Conservation (phyloP, 2,329 filamentous ascomycete species). For the Calonectria naviculata region DNA sequence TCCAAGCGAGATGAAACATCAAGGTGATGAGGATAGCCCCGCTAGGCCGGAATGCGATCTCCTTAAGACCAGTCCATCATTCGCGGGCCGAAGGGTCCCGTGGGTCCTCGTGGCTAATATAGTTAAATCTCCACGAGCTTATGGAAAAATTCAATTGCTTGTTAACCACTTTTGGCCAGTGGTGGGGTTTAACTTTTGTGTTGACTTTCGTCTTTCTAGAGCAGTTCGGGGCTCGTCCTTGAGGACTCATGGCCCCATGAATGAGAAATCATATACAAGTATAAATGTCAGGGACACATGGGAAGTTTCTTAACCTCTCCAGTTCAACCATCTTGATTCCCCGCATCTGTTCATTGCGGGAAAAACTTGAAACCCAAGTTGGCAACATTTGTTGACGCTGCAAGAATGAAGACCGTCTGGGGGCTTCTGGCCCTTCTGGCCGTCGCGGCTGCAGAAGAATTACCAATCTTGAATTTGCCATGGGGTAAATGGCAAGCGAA, state of each 20-base stretch:
- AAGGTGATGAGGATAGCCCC: not conserved
- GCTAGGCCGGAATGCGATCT: not conserved
- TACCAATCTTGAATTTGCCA: not conserved
- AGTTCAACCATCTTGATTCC: not conserved
- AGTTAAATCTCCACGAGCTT: not conserved
- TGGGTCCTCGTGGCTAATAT: not conserved
- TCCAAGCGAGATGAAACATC: too few relatives aligned
- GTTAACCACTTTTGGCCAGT: too few relatives aligned
- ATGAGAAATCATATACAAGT: too few relatives aligned
- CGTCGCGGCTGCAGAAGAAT: not conserved
- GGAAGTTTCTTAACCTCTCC: too few relatives aligned
- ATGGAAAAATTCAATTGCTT: too few relatives aligned
- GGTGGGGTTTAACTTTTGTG: not conserved
- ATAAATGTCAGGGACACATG: too few relatives aligned
- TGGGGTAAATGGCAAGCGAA: constrained; percentile 10
- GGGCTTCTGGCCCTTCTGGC: not conserved
- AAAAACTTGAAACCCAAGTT: not conserved
- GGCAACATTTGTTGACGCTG: too few relatives aligned
- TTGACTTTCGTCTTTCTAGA: too few relatives aligned
- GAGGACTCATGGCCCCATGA: too few relatives aligned
- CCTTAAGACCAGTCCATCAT: not conserved
- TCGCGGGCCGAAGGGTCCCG: not conserved
- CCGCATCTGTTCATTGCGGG: not conserved
- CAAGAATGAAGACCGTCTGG: not conserved
- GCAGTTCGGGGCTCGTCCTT: too few relatives aligned